These are phyloP conservation scores for Phyllosticta paracitricarpa DNA, from an alignment of 2,329 filamentous ascomycete genomes.

Conservation along the genomic window DNA sequence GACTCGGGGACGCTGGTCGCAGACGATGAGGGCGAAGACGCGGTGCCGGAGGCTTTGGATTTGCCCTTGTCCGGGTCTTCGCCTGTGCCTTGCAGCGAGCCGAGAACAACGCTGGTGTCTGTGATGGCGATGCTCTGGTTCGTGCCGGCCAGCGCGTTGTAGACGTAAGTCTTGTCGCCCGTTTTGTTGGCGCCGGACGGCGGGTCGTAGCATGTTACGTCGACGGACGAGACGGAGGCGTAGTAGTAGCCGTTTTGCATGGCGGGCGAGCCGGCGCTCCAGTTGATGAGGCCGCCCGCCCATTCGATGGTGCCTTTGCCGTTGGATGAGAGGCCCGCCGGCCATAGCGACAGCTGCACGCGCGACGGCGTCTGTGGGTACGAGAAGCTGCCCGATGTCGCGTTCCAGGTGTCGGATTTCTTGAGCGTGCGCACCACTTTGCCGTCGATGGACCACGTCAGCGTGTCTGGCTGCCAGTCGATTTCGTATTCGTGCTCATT, in stretches of 20 bases:
- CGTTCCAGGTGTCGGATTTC: conserved; percentile 76
- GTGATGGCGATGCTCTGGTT: conserved; percentile 71
- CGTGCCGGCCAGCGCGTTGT: conserved; percentile 52
- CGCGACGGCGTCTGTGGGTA: conserved; percentile 88
- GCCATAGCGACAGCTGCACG: conserved; percentile 92
- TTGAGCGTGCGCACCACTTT: conserved; percentile 63
- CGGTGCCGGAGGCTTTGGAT: conserved; percentile 17
- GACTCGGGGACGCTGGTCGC: conserved; percentile 28
- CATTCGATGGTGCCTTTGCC: conserved; percentile 77
- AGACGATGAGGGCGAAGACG: conserved; percentile 18
- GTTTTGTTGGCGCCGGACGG: conserved; percentile 56
- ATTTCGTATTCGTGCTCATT: conserved; percentile 88
- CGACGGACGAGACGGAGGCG: conserved; percentile 65
- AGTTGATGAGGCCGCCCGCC: conserved; percentile 86
- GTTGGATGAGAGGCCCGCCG: conserved; percentile 71
- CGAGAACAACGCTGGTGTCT: conserved; percentile 64
- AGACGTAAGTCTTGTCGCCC: conserved; percentile 60
- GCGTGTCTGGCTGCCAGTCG: conserved; percentile 77
- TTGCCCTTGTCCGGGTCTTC: conserved; percentile 33
- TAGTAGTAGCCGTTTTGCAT: conserved; percentile 90
- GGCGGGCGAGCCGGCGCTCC: conserved; percentile 56
- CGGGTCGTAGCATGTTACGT: conserved; percentile 79
- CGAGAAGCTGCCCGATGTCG: conserved; percentile 67
- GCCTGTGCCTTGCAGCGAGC: conserved; percentile 72
- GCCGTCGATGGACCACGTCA: conserved; percentile 84